phyloP scores from a whole-genome alignment of 139 green algal species.

The Bryopsis sp. region DNA sequence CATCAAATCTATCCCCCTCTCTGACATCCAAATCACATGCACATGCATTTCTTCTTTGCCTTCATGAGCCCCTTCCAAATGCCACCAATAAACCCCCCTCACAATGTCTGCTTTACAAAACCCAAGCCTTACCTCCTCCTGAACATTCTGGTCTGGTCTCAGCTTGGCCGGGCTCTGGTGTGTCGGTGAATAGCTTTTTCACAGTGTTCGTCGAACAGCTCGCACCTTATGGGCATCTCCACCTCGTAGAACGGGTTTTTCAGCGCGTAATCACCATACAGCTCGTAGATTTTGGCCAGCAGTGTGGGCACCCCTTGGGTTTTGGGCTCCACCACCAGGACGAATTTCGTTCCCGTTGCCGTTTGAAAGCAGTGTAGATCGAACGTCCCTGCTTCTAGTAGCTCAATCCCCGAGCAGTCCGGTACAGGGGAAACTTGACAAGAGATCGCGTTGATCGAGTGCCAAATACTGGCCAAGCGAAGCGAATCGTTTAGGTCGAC shows the following conservation, averaged over 20 bases:
- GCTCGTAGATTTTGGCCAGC: conserved; percentile 60
- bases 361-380: conserved; percentile 88
- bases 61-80: no score
- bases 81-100: no score
- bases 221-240: conserved; percentile 73
- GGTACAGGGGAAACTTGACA: conserved; percentile 73
- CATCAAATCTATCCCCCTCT: no score
- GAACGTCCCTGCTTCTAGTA: conserved; percentile 86
- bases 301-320: conserved; percentile 53
- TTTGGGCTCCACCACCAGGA: conserved; percentile 63
- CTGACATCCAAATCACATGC: no score
- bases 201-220: conserved; percentile 63
- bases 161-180: no score
- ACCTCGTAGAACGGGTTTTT: conserved; percentile 81
- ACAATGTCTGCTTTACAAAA: no score
- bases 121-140: no score
- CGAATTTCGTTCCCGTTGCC: conserved; percentile 78
- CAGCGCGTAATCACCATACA: conserved; percentile 72
- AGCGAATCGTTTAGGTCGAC: conserved; percentile 58
- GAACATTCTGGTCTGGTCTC: no score
- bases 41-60: no score
- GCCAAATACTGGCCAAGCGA: conserved; percentile 61
- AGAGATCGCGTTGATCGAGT: conserved; percentile 82
- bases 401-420: conserved; percentile 69
- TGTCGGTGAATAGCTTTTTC: conserved; percentile 36